A percentile compares a stretch with the other conserved stretches of the same genome.
phyloP scores from a whole-genome alignment of 2,329 filamentous ascomycete species.

The Colletotrichum sidae region DNA sequence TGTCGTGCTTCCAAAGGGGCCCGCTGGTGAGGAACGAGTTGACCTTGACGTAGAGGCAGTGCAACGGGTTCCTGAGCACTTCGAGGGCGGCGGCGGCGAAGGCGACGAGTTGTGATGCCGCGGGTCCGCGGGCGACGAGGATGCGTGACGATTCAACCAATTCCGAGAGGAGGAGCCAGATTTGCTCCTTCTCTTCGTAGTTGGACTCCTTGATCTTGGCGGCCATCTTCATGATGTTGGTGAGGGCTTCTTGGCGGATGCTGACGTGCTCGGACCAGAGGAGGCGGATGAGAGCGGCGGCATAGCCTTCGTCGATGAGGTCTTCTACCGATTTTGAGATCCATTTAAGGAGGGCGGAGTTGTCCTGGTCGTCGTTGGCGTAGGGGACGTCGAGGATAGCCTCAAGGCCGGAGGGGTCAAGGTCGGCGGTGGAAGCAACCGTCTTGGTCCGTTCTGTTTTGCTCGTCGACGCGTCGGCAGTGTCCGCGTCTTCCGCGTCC shows the following conservation, averaged over 20 bases:
- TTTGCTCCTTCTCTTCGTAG: slow-evolving; percentile 80
- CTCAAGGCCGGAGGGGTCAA: slow-evolving; percentile 59
- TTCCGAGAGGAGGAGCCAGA: slow-evolving; percentile 85
- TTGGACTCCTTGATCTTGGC: slow-evolving; percentile 73
- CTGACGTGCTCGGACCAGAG: slow-evolving; percentile 80
- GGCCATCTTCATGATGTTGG: slow-evolving; percentile 74
- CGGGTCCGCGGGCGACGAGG: slow-evolving; percentile 64
- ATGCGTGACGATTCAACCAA: slow-evolving; percentile 77
- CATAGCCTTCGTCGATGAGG: slow-evolving; percentile 81
- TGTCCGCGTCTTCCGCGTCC: slow-evolving; percentile 9
- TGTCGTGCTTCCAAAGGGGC: slow-evolving; percentile 80
- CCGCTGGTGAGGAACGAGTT: slow-evolving; percentile 85
- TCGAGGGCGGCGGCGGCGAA: slow-evolving; percentile 79
- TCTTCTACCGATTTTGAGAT: slow-evolving; percentile 81
- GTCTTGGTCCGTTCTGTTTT: slow-evolving; percentile 8
- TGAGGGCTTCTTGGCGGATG: slow-evolving; percentile 82
- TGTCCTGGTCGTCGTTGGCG: slow-evolving; percentile 58
- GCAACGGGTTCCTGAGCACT: slow-evolving; percentile 80
- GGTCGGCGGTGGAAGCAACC: slow-evolving; percentile 7
- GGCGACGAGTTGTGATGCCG: slow-evolving; percentile 80
- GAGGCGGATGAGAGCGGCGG: slow-evolving; percentile 77
- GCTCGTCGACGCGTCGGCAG: neutral
- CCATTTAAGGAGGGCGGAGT: slow-evolving; percentile 71
- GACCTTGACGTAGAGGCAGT: slow-evolving; percentile 86
- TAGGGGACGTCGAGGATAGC: slow-evolving; percentile 64